These are phyloP conservation scores for Grifola frondosa DNA, from an alignment of 1,284 basidiomycete genomes.

Conservation along the genomic window DNA sequence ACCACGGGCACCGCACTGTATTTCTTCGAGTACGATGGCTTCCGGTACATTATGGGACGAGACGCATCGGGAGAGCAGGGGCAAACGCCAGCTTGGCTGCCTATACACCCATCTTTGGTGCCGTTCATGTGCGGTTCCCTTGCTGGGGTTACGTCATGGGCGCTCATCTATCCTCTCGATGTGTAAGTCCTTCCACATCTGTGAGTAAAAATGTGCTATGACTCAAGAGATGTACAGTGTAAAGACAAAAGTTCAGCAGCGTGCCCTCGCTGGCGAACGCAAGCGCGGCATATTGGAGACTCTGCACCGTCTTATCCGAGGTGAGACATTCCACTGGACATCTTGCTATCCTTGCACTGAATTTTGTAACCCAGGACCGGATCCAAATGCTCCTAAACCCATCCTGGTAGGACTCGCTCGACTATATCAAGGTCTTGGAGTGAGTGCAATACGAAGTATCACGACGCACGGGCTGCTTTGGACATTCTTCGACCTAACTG, in stretches of 20 bases:
- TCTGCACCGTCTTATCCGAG: conserved; percentile 72
- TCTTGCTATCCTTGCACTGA: background rate
- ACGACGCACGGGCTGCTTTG: conserved; percentile 82
- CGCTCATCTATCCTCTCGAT: conserved; percentile 81
- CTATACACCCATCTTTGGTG: conserved; percentile 71
- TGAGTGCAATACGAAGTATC: conserved; percentile 78
- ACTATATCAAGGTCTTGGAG: conserved; percentile 84
- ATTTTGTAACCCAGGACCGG: conserved; percentile 53
- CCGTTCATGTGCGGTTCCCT: conserved; percentile 86
- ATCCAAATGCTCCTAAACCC: conserved; percentile 70
- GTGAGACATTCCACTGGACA: conserved; percentile 35
- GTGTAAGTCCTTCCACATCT: conserved; percentile 52
- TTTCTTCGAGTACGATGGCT: conserved; percentile 85
- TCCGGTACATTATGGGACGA: conserved; percentile 76
- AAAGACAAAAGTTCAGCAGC: conserved; percentile 91
- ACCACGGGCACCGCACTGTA: conserved; percentile 82
- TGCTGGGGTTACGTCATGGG: conserved; percentile 82
- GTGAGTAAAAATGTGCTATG: background rate
- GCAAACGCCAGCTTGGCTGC: conserved; percentile 72
- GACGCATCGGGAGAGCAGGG: conserved; percentile 71
- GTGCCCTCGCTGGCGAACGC: conserved; percentile 76
- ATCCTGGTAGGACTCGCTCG: conserved; percentile 67
- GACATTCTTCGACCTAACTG: conserved; percentile 79
- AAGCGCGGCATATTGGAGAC: conserved; percentile 73
- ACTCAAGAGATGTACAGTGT: conserved; percentile 50